phyloP scores from a whole-genome alignment of 2,329 filamentous ascomycete genomes.

The Phyllosticta ampelicida region DNA sequence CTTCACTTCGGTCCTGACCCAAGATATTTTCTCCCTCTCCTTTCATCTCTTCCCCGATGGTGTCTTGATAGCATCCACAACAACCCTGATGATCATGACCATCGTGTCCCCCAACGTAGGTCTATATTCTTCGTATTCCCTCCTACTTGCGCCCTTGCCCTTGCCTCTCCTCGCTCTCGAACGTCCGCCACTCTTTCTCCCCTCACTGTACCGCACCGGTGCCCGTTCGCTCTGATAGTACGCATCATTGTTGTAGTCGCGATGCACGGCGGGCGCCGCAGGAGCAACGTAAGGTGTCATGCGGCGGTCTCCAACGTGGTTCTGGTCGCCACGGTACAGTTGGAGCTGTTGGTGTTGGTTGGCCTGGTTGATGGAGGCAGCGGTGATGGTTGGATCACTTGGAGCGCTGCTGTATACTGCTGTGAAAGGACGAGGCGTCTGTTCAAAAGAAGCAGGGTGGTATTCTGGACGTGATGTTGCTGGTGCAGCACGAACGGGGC shows the following conservation, averaged over 20 bases:
- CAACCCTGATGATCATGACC: slow-evolving; percentile 5
- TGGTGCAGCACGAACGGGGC: neutral
- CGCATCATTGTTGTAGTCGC: neutral
- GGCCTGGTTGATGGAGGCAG: neutral
- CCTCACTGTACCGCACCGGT: neutral
- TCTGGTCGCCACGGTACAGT: neutral
- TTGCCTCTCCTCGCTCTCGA: neutral
- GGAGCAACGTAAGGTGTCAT: neutral
- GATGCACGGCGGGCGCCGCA: neutral
- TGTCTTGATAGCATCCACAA: slow-evolving; percentile 5
- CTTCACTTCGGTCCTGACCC: too few relatives aligned
- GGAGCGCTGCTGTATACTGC: neutral
- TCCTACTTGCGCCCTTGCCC: neutral
- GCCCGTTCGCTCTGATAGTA: neutral
- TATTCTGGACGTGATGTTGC: neutral
- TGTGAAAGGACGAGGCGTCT: neutral
- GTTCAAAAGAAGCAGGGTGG: neutral
- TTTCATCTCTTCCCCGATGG: neutral
- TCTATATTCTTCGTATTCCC: slow-evolving; percentile 3
- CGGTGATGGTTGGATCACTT: neutral
- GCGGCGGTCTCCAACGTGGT: neutral
- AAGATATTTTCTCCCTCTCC: neutral
- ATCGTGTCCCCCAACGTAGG: slow-evolving; percentile 20
- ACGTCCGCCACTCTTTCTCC: neutral
- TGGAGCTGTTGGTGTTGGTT: neutral